Conservation (phyloP, 2,329 filamentous ascomycete genomes). For the Paracamarosporium sp. region DNA sequence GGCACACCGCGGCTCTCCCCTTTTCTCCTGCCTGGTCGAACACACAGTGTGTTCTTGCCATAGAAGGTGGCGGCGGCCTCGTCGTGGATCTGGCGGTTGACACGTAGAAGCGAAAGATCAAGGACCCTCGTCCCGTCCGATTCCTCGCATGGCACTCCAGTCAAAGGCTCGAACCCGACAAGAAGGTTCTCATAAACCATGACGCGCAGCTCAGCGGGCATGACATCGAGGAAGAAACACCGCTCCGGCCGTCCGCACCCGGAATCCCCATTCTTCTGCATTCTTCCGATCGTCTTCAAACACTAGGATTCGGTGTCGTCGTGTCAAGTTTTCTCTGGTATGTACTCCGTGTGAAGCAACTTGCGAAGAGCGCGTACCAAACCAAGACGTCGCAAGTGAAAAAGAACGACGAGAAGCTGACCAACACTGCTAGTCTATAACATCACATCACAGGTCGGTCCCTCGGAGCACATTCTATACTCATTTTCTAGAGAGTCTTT, state of each 20-base stretch:
- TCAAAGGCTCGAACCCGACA: constrained; percentile 23
- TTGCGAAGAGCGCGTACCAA: background rate
- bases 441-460: too few relatives aligned
- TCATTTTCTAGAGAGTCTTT: background rate
- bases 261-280: background rate
- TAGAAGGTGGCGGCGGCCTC: constrained; percentile 52
- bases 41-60: constrained; percentile 48
- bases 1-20: constrained; percentile 34
- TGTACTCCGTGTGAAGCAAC: background rate
- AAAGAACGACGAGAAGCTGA: background rate
- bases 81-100: constrained; percentile 48
- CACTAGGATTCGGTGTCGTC: background rate
- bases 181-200: constrained; percentile 38
- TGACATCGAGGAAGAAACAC: constrained; percentile 28
- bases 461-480: background rate
- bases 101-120: constrained; percentile 45
- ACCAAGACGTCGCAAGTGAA: background rate
- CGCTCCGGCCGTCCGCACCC: background rate
- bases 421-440: too few relatives aligned
- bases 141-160: constrained; percentile 21
- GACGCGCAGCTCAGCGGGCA: constrained; percentile 40
- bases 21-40: constrained; percentile 11
- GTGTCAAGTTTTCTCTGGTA: background rate
- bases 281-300: background rate
- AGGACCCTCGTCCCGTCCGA: constrained; percentile 35